Percentiles rank a stretch among this genome's conserved stretches.
Evolutionary conservation across 805 yeast species (phyloP).

Genomic region (Naumovozyma castellii): DNA sequence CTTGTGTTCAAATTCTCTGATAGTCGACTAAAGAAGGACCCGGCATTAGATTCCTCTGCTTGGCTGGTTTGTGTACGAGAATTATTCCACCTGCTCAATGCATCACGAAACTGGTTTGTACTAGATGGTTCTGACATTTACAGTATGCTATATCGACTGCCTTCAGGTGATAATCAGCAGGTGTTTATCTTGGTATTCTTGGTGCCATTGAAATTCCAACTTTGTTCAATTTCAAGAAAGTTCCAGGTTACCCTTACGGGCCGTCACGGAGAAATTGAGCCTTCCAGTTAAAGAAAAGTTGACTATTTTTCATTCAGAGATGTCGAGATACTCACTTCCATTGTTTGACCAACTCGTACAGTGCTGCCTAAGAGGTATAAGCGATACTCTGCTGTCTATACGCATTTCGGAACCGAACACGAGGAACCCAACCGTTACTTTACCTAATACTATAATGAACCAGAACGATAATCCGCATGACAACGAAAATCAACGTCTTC

Average conservation of each 20-base stretch:
- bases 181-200: too few species aligned
- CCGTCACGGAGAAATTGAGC: neutral
- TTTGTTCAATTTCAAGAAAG: too few species aligned
- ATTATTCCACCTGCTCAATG: conserved; percentile 33
- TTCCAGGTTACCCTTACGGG: too few species aligned
- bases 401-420: too few species aligned
- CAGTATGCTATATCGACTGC: neutral
- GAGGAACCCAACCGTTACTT: too few species aligned
- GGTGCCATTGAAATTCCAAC: too few species aligned
- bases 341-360: too few species aligned
- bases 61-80: conserved; percentile 15
- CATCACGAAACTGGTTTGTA: conserved; percentile 27
- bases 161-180: too few species aligned
- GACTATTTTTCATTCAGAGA: neutral
- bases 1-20: conserved; percentile 32
- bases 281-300: neutral
- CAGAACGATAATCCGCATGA: neutral
- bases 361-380: too few species aligned
- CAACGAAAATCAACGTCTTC: conserved; percentile 7
- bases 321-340: too few species aligned
- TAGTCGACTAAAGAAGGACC: conserved; percentile 30
- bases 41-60: conserved; percentile 29
- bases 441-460: too few species aligned
- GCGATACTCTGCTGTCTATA: too few species aligned
- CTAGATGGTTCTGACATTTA: neutral